A percentile compares a stretch with the other conserved stretches of the same genome.
phyloP scores from a whole-genome alignment of 495 filamentous ascomycete species.

The Usnea hakonensis region DNA sequence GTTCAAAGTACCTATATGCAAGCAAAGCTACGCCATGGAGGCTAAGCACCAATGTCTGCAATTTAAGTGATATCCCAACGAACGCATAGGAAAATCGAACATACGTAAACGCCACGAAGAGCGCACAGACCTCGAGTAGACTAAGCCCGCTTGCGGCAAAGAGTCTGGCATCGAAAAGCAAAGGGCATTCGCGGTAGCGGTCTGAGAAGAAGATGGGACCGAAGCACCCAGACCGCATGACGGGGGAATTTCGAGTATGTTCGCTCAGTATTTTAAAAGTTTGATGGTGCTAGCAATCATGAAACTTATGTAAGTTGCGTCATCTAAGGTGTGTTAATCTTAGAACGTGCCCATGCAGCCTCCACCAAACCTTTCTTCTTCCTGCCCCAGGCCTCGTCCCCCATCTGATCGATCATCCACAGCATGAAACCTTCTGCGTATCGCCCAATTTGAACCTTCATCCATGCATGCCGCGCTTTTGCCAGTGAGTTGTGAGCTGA shows the following conservation, averaged over 20 bases:
- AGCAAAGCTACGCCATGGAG: too few species aligned
- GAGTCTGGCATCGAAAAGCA: neutral
- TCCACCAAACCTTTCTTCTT: slow-evolving; percentile 8
- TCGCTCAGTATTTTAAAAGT: slow-evolving; percentile 8
- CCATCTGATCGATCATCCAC: slow-evolving; percentile 9
- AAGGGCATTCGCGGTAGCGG: neutral
- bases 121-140: neutral
- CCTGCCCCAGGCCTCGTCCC: slow-evolving; percentile 1
- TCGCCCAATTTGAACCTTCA: slow-evolving; percentile 6
- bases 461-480: slow-evolving; percentile 17
- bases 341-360: slow-evolving; percentile 10
- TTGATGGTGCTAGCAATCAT: slow-evolving; percentile 14
- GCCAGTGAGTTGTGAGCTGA: slow-evolving; percentile 12
- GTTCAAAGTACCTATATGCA: too few species aligned
- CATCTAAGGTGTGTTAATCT: slow-evolving; percentile 12
- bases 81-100: too few species aligned
- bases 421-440: slow-evolving; percentile 5
- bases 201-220: neutral
- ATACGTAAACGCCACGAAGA: neutral
- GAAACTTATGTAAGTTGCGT: slow-evolving; percentile 15
- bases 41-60: too few species aligned
- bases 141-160: neutral
- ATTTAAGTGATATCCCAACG: too few species aligned
- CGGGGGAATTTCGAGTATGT: neutral
- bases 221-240: neutral